Evolutionary conservation across 306 rosid genomes (phyloP), one percentile per base, ranked within the genome.

Genomic region (Datisca glomerata): DNA sequence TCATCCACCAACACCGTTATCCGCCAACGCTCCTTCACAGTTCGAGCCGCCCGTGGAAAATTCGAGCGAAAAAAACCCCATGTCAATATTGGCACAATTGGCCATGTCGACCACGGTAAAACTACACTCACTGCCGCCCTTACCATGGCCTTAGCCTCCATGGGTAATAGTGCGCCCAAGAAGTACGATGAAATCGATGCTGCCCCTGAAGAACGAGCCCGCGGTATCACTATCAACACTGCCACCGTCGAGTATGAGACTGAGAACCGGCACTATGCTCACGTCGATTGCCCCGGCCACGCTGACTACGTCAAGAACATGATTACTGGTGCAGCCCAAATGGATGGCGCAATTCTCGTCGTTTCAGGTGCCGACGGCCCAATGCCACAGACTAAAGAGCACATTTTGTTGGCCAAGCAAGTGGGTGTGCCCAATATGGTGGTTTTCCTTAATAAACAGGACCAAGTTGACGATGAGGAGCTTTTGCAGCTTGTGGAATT

Each of bases 221-320:
- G 64, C 2, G 64, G 70, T n/a, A n/a, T n/a, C n/a, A n/a, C n/a
- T n/a, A n/a, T n/a, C n/a, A n/a, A n/a, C n/a, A n/a, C n/a, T n/a
- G n/a, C n/a, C n/a, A n/a, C n/a, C n/a, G 93, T 81, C n/a, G 93
- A 81, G 57, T 81, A 81, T 65, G 93, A 81, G 62, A 81, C 93
- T 4, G 82, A 73, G 66, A 81, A 27, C 43, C 86, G 93, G 15
- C 93, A 81, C 66, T 81, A 71, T 35, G 78, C 78, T 5, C 78
- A 71, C 44, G 73, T 71, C 1, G 78, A 71, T 64, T 71, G 78
- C 43, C 43, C 43, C 7, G 43, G 43, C 15, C 43, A 38, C 18
- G 43, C 43, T 2, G 43, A 38, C 43, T 38, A 38, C 18, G 43
- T 38, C 43, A 38, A 38, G 43, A 38, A 38, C 43, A 38, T 38